Conservation (phyloP, 352 stramenopile genomes). For the Globisporangium recalcitrans region DNA sequence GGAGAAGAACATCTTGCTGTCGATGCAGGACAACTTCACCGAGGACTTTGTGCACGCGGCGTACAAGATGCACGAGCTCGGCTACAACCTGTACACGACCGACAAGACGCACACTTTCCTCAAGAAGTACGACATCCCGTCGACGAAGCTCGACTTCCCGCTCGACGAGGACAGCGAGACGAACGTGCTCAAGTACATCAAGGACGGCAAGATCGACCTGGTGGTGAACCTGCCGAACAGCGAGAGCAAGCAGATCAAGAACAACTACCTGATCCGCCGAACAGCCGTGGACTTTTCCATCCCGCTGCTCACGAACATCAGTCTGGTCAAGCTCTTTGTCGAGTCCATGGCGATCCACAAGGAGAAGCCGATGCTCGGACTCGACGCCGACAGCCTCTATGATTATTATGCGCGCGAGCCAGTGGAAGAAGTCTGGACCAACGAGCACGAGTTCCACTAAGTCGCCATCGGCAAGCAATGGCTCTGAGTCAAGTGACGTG, state of each 20-base stretch:
- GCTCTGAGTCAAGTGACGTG: neutral
- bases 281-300: constrained; percentile 92
- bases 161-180: constrained; percentile 56
- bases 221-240: constrained; percentile 91
- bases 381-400: constrained; percentile 95
- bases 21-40: constrained; percentile 92
- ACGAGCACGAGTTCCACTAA: constrained; percentile 95
- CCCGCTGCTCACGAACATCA: constrained; percentile 89
- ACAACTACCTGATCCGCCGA: constrained; percentile 92
- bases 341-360: constrained; percentile 92
- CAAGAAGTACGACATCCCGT: constrained; percentile 84
- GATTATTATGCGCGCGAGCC: constrained; percentile 96
- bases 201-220: constrained; percentile 93
- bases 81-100: constrained; percentile 94
- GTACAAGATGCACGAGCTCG: constrained; percentile 94
- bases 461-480: too few species aligned
- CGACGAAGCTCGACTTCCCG: constrained; percentile 80
- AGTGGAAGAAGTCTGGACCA: constrained; percentile 91
- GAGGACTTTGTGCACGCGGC: constrained; percentile 95
- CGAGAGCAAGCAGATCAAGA: constrained; percentile 84
- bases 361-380: constrained; percentile 87
- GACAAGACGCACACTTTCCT: constrained; percentile 90
- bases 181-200: constrained; percentile 90
- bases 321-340: constrained; percentile 90
- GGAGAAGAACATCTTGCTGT: constrained; percentile 95